These are phyloP conservation scores for Groenewaldozyma salmanticensis DNA, from an alignment of 805 yeast species.

Conservation along the genomic window DNA sequence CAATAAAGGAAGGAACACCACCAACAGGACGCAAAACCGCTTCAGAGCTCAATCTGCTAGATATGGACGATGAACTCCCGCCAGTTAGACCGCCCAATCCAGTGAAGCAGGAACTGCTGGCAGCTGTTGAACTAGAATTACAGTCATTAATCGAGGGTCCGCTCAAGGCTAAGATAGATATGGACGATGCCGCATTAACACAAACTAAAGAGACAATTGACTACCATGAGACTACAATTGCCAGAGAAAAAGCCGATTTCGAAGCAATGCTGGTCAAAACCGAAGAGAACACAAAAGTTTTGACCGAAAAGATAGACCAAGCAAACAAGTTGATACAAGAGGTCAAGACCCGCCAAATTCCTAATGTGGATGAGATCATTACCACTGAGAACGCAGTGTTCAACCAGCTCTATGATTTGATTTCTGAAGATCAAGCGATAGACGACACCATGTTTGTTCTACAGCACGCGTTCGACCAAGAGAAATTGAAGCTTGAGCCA, in stretches of 20 bases:
- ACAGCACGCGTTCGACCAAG: constrained; percentile 44
- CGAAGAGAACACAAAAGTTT: constrained; percentile 22
- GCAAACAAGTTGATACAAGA: constrained; percentile 27
- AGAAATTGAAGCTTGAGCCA: constrained; percentile 33
- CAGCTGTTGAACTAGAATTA: constrained; percentile 19
- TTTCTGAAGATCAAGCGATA: constrained; percentile 60
- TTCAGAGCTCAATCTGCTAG: background rate
- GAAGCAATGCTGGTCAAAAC: constrained; percentile 21
- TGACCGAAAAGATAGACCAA: constrained; percentile 23
- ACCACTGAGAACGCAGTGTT: constrained; percentile 44
- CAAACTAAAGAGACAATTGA: constrained; percentile 31
- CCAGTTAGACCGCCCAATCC: constrained; percentile 36
- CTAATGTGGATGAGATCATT: constrained; percentile 35
- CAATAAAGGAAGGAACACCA: background rate
- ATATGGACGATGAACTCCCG: background rate
- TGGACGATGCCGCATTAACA: constrained; percentile 22
- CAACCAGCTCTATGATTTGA: constrained; percentile 53
- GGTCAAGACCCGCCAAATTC: constrained; percentile 25
- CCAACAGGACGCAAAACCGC: background rate
- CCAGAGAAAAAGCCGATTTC: constrained; percentile 27
- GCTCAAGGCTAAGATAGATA: constrained; percentile 18
- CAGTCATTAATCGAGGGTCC: constrained; percentile 19
- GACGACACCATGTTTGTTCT: constrained; percentile 56
- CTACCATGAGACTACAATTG: constrained; percentile 25
- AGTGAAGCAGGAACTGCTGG: constrained; percentile 22